Percentiles rank a stretch among this genome's conserved stretches.
Evolutionary conservation across 1,139 yeast genomes (phyloP).

Genomic region (Geotrichum carabidarum): DNA sequence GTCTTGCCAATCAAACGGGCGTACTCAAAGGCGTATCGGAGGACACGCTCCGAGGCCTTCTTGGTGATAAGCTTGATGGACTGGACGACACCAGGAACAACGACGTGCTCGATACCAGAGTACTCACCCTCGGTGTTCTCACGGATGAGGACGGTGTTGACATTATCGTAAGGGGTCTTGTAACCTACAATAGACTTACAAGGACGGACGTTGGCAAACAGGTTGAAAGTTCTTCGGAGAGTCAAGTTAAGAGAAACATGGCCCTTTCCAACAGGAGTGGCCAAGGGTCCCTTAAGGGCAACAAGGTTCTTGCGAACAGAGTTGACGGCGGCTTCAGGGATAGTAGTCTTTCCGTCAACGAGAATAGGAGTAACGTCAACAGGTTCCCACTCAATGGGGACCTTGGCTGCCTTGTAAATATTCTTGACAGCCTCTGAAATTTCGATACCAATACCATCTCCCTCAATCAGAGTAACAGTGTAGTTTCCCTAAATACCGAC

Average conservation of each 20-base stretch:
- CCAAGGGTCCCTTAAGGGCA: slow-evolving; percentile 92
- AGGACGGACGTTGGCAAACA: slow-evolving; percentile 87
- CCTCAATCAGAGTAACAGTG: slow-evolving; percentile 93
- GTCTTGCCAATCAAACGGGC: slow-evolving; percentile 89
- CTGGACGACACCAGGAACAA: slow-evolving; percentile 97
- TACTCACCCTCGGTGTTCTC: slow-evolving; percentile 98
- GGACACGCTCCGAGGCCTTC: slow-evolving; percentile 93
- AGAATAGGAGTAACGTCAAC: slow-evolving; percentile 57
- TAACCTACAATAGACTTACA: slow-evolving; percentile 95
- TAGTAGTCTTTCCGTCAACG: slow-evolving; percentile 58
- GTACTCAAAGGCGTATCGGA: slow-evolving; percentile 94
- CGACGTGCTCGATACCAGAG: slow-evolving; percentile 96
- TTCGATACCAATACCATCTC: slow-evolving; percentile 98
- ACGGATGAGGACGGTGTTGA: slow-evolving; percentile 91
- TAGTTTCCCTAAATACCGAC: slow-evolving; percentile 45
- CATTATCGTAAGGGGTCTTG: slow-evolving; percentile 76
- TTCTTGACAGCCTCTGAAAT: slow-evolving; percentile 90
- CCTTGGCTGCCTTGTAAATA: slow-evolving; percentile 76
- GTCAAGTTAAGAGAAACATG: slow-evolving; percentile 90
- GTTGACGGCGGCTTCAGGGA: slow-evolving; percentile 73
- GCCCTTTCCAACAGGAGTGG: slow-evolving; percentile 77
- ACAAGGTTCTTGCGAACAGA: slow-evolving; percentile 93
- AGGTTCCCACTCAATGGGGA: slow-evolving; percentile 93
- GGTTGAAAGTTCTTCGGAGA: slow-evolving; percentile 89
- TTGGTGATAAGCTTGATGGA: slow-evolving; percentile 92